Evolutionary conservation across 2,329 filamentous ascomycete genomes (phyloP).

Genomic region (Colletotrichum shisoi): DNA sequence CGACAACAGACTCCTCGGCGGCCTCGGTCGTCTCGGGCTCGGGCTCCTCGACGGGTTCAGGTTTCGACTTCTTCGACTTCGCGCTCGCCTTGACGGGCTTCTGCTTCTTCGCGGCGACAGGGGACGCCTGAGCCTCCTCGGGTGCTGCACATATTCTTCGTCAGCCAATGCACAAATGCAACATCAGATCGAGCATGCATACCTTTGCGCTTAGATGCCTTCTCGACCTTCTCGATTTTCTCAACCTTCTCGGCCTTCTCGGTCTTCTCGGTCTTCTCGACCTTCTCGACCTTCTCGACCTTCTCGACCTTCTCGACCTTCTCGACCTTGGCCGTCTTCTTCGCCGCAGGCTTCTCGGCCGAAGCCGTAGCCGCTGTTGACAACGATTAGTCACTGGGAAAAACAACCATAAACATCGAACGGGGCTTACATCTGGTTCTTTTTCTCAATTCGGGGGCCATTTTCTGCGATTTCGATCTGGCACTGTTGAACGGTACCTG

Average conservation of each 20-base stretch:
- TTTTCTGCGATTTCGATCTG: conserved; percentile 43
- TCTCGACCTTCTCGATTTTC: conserved; percentile 48
- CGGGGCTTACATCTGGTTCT: conserved; percentile 46
- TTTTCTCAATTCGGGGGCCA: conserved; percentile 57
- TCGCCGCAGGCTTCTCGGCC: conserved; percentile 48
- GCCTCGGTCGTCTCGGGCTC: conserved; percentile 40
- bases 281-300: conserved; percentile 37
- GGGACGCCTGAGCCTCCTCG: conserved; percentile 56
- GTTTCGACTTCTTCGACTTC: conserved; percentile 57
- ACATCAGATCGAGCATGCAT: conserved; percentile 19
- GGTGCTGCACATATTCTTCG: conserved; percentile 45
- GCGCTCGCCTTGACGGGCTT: conserved; percentile 57
- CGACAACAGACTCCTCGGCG: conserved; percentile 41
- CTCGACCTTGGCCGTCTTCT: conserved; percentile 35
- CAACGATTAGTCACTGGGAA: not conserved
- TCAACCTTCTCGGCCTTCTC: conserved; percentile 31
- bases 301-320: conserved; percentile 36
- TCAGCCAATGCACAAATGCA: conserved; percentile 41
- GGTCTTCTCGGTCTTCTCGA: conserved; percentile 46
- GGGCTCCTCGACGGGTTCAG: conserved; percentile 45
- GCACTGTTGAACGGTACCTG: conserved; percentile 27
- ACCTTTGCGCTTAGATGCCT: conserved; percentile 52
- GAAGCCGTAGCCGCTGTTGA: conserved; percentile 46
- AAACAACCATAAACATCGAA: not conserved
- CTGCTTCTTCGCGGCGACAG: conserved; percentile 56